Conservation (phyloP, 805 yeast species). For the Candida berthetii region DNA sequence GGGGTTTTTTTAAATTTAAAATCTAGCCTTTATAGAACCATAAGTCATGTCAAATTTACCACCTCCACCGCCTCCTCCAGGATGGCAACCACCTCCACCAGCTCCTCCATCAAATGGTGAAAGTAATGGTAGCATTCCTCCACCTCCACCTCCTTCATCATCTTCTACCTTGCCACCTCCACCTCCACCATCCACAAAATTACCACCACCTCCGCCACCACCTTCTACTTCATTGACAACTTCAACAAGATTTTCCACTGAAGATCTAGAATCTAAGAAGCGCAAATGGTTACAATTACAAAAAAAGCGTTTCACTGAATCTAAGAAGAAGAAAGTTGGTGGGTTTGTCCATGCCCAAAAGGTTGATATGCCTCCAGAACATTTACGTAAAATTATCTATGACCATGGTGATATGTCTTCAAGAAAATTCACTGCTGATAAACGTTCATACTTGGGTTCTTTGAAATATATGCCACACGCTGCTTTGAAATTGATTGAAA, state of each 20-base stretch:
- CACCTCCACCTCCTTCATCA: slow-evolving; percentile 13
- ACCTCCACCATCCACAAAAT: slow-evolving; percentile 20
- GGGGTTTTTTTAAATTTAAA: too few species aligned
- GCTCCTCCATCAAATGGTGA: slow-evolving; percentile 1
- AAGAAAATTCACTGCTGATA: slow-evolving; percentile 73
- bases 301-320: slow-evolving; percentile 44
- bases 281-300: slow-evolving; percentile 60
- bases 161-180: slow-evolving; percentile 17
- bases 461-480: slow-evolving; percentile 96
- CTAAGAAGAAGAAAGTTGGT: slow-evolving; percentile 21
- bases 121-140: not conserved
- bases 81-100: slow-evolving; percentile 20
- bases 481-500: slow-evolving; percentile 77
- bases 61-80: slow-evolving; percentile 26
- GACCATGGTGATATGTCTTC: slow-evolving; percentile 85
- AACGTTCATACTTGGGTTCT: slow-evolving; percentile 83
- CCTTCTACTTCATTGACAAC: slow-evolving; percentile 19
- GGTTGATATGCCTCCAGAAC: slow-evolving; percentile 90
- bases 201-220: slow-evolving; percentile 24
- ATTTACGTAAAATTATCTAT: slow-evolving; percentile 73
- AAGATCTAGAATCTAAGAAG: slow-evolving; percentile 36
- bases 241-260: slow-evolving; percentile 9
- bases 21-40: too few species aligned
- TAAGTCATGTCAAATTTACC: not conserved
- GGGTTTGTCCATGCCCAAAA: slow-evolving; percentile 54